A percentile compares a stretch with the other conserved stretches of the same genome.
These are phyloP conservation scores for Penicillium bialowiezense DNA, from an alignment of 495 filamentous ascomycete species.

Conservation along the genomic window DNA sequence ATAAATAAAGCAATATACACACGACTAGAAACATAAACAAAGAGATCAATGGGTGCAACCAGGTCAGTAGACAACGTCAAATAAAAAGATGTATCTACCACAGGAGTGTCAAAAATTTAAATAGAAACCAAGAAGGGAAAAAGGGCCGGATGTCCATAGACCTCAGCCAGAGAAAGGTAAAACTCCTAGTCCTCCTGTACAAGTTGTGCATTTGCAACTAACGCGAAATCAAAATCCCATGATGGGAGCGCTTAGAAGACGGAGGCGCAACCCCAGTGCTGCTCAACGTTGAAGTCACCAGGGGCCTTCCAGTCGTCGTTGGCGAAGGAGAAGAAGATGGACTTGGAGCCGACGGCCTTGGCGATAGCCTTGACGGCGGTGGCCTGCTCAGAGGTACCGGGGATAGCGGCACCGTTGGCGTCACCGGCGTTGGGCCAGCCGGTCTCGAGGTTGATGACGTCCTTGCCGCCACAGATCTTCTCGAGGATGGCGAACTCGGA, in stretches of 20 bases:
- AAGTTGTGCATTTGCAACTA: constrained; percentile 24
- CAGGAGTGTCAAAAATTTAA: constrained; percentile 28
- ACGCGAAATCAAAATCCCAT: constrained; percentile 17
- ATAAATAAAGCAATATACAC: constrained; percentile 32
- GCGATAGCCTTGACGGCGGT: constrained; percentile 67
- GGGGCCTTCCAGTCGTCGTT: constrained; percentile 80
- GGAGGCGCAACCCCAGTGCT: constrained; percentile 65
- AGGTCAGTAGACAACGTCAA: constrained; percentile 34
- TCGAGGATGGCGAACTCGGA: constrained; percentile 64
- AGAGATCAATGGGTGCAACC: constrained; percentile 31
- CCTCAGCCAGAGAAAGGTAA: constrained; percentile 19
- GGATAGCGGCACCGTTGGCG: constrained; percentile 67
- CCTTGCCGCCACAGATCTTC: constrained; percentile 60
- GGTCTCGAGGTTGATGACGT: constrained; percentile 77
- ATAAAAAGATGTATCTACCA: constrained; percentile 42
- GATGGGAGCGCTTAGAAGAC: constrained; percentile 42
- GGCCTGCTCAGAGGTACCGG: constrained; percentile 64
- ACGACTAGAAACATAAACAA: constrained; percentile 20
- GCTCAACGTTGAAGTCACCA: constrained; percentile 73
- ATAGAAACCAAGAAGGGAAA: constrained; percentile 20
- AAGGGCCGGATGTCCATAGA: constrained; percentile 2
- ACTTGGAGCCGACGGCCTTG: constrained; percentile 51
- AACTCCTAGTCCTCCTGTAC: constrained; percentile 34
- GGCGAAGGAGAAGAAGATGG: constrained; percentile 75
- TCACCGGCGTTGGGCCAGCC: constrained; percentile 79